Percentiles rank a stretch among this genome's conserved stretches.
These are phyloP conservation scores for Diplocarpon rosae DNA, from an alignment of 2,329 filamentous ascomycete genomes.

Conservation along the genomic window DNA sequence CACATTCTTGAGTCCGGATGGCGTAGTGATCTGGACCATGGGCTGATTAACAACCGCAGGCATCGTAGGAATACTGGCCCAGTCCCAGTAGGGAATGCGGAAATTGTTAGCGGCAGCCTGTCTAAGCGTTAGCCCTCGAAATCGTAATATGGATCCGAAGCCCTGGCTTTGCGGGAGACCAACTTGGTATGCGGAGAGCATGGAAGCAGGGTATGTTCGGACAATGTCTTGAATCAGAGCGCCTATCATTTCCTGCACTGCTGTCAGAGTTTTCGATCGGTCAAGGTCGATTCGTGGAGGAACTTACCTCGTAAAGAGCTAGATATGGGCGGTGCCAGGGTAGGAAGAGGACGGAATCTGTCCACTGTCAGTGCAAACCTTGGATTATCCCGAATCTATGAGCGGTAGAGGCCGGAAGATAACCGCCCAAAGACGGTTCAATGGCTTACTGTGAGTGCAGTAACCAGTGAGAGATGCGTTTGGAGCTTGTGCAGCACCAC, in stretches of 20 bases:
- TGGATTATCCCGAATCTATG: neutral
- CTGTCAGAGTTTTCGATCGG: neutral
- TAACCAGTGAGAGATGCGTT: conserved; percentile 18
- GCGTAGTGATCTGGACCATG: conserved; percentile 26
- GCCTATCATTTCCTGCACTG: conserved; percentile 40
- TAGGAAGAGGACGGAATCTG: conserved; percentile 22
- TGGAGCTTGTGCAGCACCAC: conserved; percentile 11
- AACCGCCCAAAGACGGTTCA: neutral
- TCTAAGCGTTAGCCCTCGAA: conserved; percentile 21
- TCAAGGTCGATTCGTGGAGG: no score
- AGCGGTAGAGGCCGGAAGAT: neutral
- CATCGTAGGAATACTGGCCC: conserved; percentile 33
- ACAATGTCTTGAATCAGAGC: conserved; percentile 37
- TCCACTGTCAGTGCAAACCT: neutral
- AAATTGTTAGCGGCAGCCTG: conserved; percentile 30
- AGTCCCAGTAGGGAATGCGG: conserved; percentile 39
- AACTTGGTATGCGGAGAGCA: conserved; percentile 1
- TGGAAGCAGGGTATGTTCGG: conserved; percentile 13
- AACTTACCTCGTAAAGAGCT: conserved; percentile 41
- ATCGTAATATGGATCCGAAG: neutral
- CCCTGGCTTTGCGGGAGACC: neutral
- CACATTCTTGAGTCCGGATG: conserved; percentile 22
- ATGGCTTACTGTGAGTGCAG: conserved; percentile 20
- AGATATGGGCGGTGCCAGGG: conserved; percentile 46
- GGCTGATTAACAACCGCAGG: conserved; percentile 28